Conservation (phyloP, 108 stramenopile genomes). For the Stephanodiscus triporus region DNA sequence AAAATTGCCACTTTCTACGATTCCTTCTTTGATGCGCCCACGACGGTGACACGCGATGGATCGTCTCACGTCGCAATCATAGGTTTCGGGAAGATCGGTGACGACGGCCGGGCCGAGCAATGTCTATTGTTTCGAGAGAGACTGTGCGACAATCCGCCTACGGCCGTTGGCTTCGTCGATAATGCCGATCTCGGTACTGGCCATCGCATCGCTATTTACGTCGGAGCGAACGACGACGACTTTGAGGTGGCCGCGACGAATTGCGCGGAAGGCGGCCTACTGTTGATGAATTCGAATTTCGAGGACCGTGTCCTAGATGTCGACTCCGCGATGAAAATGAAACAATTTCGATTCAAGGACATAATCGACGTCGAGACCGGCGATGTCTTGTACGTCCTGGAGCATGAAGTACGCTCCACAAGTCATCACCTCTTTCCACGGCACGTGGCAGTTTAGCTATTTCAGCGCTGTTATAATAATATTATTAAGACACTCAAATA, state of each 20-base stretch:
- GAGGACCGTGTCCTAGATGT: slow-evolving; percentile 35
- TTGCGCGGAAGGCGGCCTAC: slow-evolving; percentile 31
- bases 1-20: slow-evolving; percentile 62
- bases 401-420: slow-evolving; percentile 68
- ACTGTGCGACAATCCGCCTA: slow-evolving; percentile 12
- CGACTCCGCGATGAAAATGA: slow-evolving; percentile 34
- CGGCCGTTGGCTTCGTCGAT: background rate
- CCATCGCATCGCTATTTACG: slow-evolving; percentile 60
- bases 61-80: slow-evolving; percentile 43
- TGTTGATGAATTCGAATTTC: slow-evolving; percentile 63
- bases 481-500: background rate
- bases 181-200: slow-evolving; percentile 35
- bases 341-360: slow-evolving; percentile 70
- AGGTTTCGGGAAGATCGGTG: slow-evolving; percentile 55
- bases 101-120: slow-evolving; percentile 48
- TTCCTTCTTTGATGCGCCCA: slow-evolving; percentile 57
- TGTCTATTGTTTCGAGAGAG: slow-evolving; percentile 48
- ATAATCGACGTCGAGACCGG: slow-evolving; percentile 63
- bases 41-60: slow-evolving; percentile 29
- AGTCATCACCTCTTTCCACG: slow-evolving; percentile 48
- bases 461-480: background rate
- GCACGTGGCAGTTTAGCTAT: background rate
- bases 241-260: slow-evolving; percentile 51
- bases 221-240: slow-evolving; percentile 44
- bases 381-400: slow-evolving; percentile 53